Evolutionary conservation across 345 rosid species (phyloP), one percentile per base, ranked within the genome.

Genomic region (Aethionema arabicum): DNA sequence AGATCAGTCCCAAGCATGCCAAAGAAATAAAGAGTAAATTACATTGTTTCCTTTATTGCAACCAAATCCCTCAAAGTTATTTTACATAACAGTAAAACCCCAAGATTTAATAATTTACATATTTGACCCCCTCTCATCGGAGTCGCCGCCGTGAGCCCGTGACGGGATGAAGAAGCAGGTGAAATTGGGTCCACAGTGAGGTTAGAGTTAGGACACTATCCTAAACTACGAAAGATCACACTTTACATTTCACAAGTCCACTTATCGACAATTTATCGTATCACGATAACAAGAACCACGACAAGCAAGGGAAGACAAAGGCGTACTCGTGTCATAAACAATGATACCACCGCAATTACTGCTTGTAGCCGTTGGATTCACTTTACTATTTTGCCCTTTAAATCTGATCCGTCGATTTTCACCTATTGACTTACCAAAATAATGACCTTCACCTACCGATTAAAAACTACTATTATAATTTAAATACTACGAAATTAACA

Each of bases 131-230:
- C 11, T 37, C 8, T 6, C 68, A 63, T 69, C 68, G 74, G 63
- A 56, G 52, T 70, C 65, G 69, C 50, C 69, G 74, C 69, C 74
- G 68, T 12, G 43, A 50, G 59, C 12, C 59, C 55, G 62, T 55
- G 55, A 61, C 27, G 27, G 27, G 27, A 21, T 21, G 27, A 21
- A 21, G 27, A 21, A 21, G 27, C 31, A 11, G 43, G 40, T 21
- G 11, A 38, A 8, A 8, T 12, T 12, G 45, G 74, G 53, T 46
- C 69, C 69, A 59, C 52, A 8, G 47, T 54, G 40, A 35, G 38
- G 41, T 41, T 38, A 49, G 74, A 30, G 65, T 53, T 65, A 39
- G 63, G 76, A 68, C 59, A 67, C 69, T 27, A 15, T 68, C 67
- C 36, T 57, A 47, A 40, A 57, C 69, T 49, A 45, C 27, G 27